Percentiles rank a stretch among this genome's conserved stretches.
These are phyloP conservation scores for Trametes polyzona DNA, from an alignment of 1,284 basidiomycete species.

Conservation along the genomic window DNA sequence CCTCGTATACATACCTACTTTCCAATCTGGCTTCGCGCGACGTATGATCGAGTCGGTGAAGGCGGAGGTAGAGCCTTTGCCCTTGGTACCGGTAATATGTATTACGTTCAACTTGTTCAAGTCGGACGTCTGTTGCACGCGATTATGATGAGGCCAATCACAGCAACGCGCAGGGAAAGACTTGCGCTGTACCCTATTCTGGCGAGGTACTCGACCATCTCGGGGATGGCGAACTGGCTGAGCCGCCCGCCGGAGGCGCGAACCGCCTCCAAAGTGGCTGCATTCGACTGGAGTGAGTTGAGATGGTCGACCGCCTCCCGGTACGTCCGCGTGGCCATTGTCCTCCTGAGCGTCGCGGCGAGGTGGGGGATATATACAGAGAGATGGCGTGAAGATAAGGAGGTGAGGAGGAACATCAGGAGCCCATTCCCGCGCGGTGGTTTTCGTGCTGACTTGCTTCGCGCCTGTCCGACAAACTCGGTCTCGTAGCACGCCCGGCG, in stretches of 20 bases:
- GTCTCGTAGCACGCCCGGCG: neutral
- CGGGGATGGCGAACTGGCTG: conserved; percentile 78
- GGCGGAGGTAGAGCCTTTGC: conserved; percentile 97
- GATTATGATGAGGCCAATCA: conserved; percentile 17
- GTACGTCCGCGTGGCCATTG: conserved; percentile 58
- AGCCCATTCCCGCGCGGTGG: conserved; percentile 10
- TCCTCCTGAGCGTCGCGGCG: conserved; percentile 9
- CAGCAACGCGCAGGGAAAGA: conserved; percentile 16
- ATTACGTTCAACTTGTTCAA: conserved; percentile 92
- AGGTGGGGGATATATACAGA: conserved; percentile 17
- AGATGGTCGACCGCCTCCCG: conserved; percentile 85
- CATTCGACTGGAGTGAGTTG: conserved; percentile 95
- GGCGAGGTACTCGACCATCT: conserved; percentile 90
- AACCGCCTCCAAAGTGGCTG: conserved; percentile 85
- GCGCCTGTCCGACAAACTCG: neutral
- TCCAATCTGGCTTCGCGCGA: conserved; percentile 66
- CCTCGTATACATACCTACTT: conserved; percentile 56
- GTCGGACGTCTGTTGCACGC: conserved; percentile 64
- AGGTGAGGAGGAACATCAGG: conserved; percentile 18
- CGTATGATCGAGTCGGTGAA: conserved; percentile 83
- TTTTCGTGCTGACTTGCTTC: neutral
- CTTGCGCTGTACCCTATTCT: conserved; percentile 88
- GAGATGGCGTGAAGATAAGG: conserved; percentile 19
- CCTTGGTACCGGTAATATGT: conserved; percentile 98
- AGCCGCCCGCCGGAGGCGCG: conserved; percentile 76